Percentiles rank a stretch among this genome's conserved stretches.
These are phyloP conservation scores for Ogataea corticis DNA, from an alignment of 805 yeast species.

Conservation along the genomic window DNA sequence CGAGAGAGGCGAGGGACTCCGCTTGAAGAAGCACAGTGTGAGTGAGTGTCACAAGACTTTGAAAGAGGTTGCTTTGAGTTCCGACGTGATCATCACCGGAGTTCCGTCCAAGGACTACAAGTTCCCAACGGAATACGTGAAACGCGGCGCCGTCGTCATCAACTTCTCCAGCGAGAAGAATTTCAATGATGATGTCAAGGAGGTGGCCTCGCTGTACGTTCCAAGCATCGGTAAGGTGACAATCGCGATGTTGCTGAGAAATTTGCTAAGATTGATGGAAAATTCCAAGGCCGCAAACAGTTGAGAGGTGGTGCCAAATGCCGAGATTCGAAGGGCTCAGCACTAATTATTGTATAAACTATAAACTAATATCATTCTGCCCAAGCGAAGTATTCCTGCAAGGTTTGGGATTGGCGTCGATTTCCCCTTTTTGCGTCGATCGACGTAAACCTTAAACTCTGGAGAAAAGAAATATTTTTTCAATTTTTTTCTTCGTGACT, in stretches of 20 bases:
- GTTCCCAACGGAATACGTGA: constrained; percentile 78
- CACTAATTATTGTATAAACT: too few species aligned
- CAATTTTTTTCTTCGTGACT: constrained; percentile 1
- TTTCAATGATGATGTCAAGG: constrained; percentile 79
- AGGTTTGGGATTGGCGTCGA: too few species aligned
- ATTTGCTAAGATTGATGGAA: constrained; percentile 76
- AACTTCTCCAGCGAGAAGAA: constrained; percentile 90
- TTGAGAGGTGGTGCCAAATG: too few species aligned
- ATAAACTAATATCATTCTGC: too few species aligned
- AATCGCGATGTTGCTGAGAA: constrained; percentile 89
- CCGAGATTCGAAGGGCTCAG: too few species aligned
- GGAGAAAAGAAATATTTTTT: background rate
- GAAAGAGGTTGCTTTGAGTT: constrained; percentile 64
- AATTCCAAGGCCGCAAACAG: constrained; percentile 43
- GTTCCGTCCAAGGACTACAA: constrained; percentile 85
- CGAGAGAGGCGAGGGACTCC: constrained; percentile 91
- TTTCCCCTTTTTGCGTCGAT: constrained; percentile 13
- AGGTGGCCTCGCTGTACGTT: constrained; percentile 85
- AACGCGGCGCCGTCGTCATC: constrained; percentile 86
- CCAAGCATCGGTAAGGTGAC: constrained; percentile 97
- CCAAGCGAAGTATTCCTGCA: too few species aligned
- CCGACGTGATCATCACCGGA: constrained; percentile 95
- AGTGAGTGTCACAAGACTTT: constrained; percentile 54
- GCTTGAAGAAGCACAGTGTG: constrained; percentile 79
- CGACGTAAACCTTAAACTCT: constrained; percentile 6